Evolutionary conservation across 1,139 yeast genomes (phyloP).

Genomic region (Diutina siamensis): DNA sequence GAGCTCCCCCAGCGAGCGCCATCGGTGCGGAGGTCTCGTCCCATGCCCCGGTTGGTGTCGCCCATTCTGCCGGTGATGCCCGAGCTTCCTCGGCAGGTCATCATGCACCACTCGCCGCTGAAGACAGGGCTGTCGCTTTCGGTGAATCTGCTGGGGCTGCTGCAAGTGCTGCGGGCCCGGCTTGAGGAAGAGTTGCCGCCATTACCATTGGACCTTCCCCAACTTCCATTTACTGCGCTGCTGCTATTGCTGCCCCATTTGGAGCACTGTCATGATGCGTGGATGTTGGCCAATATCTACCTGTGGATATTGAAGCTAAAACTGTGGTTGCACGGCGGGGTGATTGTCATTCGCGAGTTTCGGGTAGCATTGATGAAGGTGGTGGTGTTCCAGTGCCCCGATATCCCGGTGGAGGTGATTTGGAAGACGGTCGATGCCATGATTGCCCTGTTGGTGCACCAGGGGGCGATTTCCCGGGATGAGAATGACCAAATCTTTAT

Average conservation of each 20-base stretch:
- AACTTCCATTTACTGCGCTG: slow-evolving; percentile 44
- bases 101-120: slow-evolving; percentile 15
- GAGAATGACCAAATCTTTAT: background rate
- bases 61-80: slow-evolving; percentile 3
- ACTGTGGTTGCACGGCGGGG: slow-evolving; percentile 41
- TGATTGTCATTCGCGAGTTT: slow-evolving; percentile 39
- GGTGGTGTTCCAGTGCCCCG: slow-evolving; percentile 38
- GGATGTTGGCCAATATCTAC: slow-evolving; percentile 33
- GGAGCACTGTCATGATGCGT: slow-evolving; percentile 23
- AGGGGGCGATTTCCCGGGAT: background rate
- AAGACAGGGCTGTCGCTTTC: slow-evolving; percentile 7
- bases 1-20: slow-evolving; percentile 21
- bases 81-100: slow-evolving; percentile 10
- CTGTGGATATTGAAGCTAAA: slow-evolving; percentile 38
- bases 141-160: slow-evolving; percentile 4
- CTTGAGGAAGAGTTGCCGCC: slow-evolving; percentile 29
- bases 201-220: slow-evolving; percentile 44
- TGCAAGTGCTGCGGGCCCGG: slow-evolving; percentile 8
- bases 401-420: slow-evolving; percentile 42
- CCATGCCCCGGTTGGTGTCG: background rate
- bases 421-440: slow-evolving; percentile 45
- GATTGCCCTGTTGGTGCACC: slow-evolving; percentile 29
- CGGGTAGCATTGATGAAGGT: slow-evolving; percentile 39
- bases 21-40: slow-evolving; percentile 3
- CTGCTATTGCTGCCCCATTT: slow-evolving; percentile 39